These are phyloP conservation scores for Cordyceps militaris DNA, from an alignment of 2,329 filamentous ascomycete genomes.

Conservation along the genomic window DNA sequence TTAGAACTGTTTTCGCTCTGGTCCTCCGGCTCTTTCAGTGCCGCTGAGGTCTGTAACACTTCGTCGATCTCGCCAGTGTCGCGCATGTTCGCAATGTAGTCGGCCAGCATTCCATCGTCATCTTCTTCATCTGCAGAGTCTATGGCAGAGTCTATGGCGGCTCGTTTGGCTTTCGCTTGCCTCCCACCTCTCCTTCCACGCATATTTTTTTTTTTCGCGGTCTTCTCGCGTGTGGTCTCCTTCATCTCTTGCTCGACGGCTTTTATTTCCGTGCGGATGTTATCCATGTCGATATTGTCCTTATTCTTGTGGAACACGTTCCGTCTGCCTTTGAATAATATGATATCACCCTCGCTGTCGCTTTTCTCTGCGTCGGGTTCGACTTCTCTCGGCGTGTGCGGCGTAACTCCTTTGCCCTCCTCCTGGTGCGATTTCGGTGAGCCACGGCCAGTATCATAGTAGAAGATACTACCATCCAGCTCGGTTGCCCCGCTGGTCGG, in stretches of 20 bases:
- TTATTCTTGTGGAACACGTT: neutral
- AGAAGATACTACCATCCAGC: slow-evolving; percentile 22
- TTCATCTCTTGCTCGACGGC: slow-evolving; percentile 20
- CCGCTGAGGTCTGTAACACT: slow-evolving; percentile 22
- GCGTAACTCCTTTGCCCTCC: neutral
- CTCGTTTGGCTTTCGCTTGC: slow-evolving; percentile 15
- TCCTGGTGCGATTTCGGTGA: neutral
- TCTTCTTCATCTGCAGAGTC: slow-evolving; percentile 26
- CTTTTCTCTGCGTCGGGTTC: slow-evolving; percentile 15
- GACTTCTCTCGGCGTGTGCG: neutral
- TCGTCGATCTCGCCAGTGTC: slow-evolving; percentile 51
- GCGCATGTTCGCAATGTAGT: slow-evolving; percentile 64
- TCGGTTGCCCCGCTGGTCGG: neutral
- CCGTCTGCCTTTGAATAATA: slow-evolving; percentile 53
- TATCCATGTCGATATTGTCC: slow-evolving; percentile 18
- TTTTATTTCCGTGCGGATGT: slow-evolving; percentile 28
- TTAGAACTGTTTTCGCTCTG: neutral
- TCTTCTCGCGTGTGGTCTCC: slow-evolving; percentile 13
- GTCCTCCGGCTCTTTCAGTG: neutral
- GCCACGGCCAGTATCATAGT: slow-evolving; percentile 28
- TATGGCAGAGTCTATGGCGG: neutral
- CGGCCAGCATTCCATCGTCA: slow-evolving; percentile 53
- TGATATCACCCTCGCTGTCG: slow-evolving; percentile 64
- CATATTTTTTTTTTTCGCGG: slow-evolving; percentile 17
- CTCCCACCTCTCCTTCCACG: slow-evolving; percentile 16